Conservation (phyloP, 306 rosid genomes). For the Elaeagnus macrophylla region DNA sequence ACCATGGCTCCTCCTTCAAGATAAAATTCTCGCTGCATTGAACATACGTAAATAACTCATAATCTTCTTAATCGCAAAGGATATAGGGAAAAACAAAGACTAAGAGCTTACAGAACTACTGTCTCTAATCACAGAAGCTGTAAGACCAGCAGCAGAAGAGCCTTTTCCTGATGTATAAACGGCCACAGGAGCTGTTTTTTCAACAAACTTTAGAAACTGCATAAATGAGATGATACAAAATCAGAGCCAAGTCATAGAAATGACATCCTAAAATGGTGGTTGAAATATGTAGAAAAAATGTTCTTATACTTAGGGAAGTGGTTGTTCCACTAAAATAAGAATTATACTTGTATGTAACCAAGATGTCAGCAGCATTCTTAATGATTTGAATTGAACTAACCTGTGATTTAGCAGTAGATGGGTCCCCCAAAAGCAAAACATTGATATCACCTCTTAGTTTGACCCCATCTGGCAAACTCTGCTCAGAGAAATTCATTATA, state of each 20-base stretch:
- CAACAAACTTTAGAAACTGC: conserved; percentile 83
- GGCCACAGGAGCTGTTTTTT: conserved; percentile 95
- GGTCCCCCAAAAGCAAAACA: conserved; percentile 95
- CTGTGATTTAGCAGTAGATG: conserved; percentile 99
- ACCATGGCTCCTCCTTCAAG: conserved; percentile 99
- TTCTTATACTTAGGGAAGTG: conserved; percentile 5
- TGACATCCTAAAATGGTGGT: not conserved
- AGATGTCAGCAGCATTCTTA: not conserved
- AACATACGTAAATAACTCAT: conserved; percentile 24
- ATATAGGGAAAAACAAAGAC: conserved; percentile 5
- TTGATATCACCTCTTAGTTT: conserved; percentile 95
- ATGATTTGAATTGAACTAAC: conserved; percentile 27
- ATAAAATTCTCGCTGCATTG: conserved; percentile 84
- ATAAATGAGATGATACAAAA: conserved; percentile 12
- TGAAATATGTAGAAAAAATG: conserved; percentile 10
- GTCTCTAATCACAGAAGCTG: conserved; percentile 93
- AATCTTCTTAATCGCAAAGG: conserved; percentile 6
- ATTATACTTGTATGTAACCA: not conserved
- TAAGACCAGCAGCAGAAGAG: conserved; percentile 98
- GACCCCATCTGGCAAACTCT: conserved; percentile 96
- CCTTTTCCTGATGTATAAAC: conserved; percentile 99
- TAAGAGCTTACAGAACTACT: conserved; percentile 68
- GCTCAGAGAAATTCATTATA: conserved; percentile 26
- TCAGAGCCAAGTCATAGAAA: conserved; percentile 20
- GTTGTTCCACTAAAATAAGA: not conserved